A percentile compares a stretch with the other conserved stretches of the same genome.
phyloP scores from a whole-genome alignment of 1,284 basidiomycete species.

The Rhodotorula sp. region DNA sequence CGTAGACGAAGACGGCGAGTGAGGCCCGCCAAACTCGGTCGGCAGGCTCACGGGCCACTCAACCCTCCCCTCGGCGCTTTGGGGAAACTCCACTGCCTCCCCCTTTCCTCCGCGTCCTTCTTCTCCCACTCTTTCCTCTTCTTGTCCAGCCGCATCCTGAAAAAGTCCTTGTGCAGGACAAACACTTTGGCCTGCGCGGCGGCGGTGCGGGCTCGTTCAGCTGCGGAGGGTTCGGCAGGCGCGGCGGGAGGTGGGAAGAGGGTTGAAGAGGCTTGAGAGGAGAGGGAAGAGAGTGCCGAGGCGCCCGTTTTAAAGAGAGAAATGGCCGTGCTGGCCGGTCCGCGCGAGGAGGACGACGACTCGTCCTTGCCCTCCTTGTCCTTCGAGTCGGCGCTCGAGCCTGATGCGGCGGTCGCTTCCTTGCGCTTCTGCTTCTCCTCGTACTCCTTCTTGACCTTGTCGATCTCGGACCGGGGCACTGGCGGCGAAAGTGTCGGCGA shows the following conservation, averaged over 20 bases:
- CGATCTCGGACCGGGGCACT: conserved; percentile 32
- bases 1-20: background rate
- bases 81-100: conserved; percentile 22
- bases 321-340: conserved; percentile 15
- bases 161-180: conserved; percentile 28
- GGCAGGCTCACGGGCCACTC: background rate
- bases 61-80: conserved; percentile 25
- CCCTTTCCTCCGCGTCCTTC: conserved; percentile 30
- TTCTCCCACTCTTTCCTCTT: conserved; percentile 31
- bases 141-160: conserved; percentile 23
- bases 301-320: conserved; percentile 21
- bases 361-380: background rate
- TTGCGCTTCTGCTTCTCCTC: conserved; percentile 34
- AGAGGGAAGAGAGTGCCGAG: conserved; percentile 30
- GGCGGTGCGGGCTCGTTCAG: conserved; percentile 5
- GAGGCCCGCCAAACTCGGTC: background rate
- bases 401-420: background rate
- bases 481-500: conserved; percentile 1
- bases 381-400: background rate
- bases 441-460: conserved; percentile 37
- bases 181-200: conserved; percentile 22
- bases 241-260: conserved; percentile 25
- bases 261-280: conserved; percentile 13
- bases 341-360: background rate
- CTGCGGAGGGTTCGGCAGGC: conserved; percentile 8